Evolutionary conservation across 352 stramenopile genomes (phyloP).

Genomic region (Phytophthora litchii): DNA sequence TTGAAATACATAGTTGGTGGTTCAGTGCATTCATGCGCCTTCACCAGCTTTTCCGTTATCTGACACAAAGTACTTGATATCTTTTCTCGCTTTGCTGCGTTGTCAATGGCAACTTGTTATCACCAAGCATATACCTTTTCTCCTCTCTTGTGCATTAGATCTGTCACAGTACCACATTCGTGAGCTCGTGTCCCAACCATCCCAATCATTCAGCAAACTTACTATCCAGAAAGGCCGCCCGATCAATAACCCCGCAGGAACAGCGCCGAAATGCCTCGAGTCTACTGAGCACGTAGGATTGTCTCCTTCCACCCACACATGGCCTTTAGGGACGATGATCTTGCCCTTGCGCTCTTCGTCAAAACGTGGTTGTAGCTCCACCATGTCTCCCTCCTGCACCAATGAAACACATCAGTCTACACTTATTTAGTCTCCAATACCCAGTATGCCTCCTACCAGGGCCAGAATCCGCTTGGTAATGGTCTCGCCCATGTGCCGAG

Average conservation of each 20-base stretch:
- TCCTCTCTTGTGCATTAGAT: conserved; percentile 26
- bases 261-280: conserved; percentile 93
- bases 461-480: conserved; percentile 90
- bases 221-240: conserved; percentile 81
- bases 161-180: conserved; percentile 14
- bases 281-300: conserved; percentile 94
- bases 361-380: conserved; percentile 79
- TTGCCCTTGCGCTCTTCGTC: conserved; percentile 58
- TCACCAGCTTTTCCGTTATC: background rate
- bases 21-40: background rate
- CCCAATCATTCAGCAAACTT: background rate
- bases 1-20: conserved; percentile 3
- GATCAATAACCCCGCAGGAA: conserved; percentile 89
- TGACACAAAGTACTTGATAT: background rate
- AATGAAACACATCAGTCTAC: background rate
- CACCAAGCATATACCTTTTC: background rate
- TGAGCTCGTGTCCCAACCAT: conserved; percentile 5
- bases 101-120: background rate
- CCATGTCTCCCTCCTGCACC: conserved; percentile 75
- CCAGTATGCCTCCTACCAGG: conserved; percentile 44
- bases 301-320: conserved; percentile 97
- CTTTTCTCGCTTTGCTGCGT: background rate
- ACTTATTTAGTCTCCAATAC: background rate
- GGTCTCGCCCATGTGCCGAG: conserved; percentile 67
- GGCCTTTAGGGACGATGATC: conserved; percentile 89